Base-by-base conservation (phyloP, 768 basidiomycete genomes). In the Pholiota conissans region DNA sequence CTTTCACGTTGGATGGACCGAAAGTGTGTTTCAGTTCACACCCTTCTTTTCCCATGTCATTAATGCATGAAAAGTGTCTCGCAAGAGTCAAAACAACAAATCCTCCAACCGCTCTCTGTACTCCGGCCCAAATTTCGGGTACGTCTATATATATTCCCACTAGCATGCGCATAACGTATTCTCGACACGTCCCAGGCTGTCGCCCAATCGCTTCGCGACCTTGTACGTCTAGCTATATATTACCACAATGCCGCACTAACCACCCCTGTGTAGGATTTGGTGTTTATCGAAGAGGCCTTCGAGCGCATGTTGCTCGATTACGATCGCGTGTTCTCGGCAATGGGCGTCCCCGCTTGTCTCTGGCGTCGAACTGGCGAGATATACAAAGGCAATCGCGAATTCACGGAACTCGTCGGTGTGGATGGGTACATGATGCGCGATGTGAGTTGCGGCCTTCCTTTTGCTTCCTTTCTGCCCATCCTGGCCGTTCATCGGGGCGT, bases 301-400 rank as follows among this genome's bases (percentile, higher is more conserved):
- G 96, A 99, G 70, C 89, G 95, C 1, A 80, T 98, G 59, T 79
- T 99, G 56, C 84, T 98, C 20, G 95, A 97, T 68, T 98, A 98
- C 61, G 96, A 98, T 69, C 89, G 95, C 22, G 93, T 91, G 13
- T 93, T 93, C 73, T 88, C 89, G 52, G 94, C 93, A 0, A 98
- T 99, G 89, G 95, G 93, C 30, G 94, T 98, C 3, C 96, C 96
- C 0, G 95, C 95, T 0, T 99, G 96, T 63, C 81, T 98, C 5
- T 98, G 96, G 96, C 81, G 95, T 26, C 79, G 96, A 48, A 99
- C 96, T 2, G 96, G 96, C 30, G 95, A 98, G 76, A 98, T 98
- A 61, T 98, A 98, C 79, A 98, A 98, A 72, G 95, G 90, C 42
- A 99, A 99, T 69, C 84, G 93, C 55, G 95, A 96, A 73, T 98